These are phyloP conservation scores for Yueomyces sp. DNA, from an alignment of 1,139 yeast genomes.

Conservation along the genomic window DNA sequence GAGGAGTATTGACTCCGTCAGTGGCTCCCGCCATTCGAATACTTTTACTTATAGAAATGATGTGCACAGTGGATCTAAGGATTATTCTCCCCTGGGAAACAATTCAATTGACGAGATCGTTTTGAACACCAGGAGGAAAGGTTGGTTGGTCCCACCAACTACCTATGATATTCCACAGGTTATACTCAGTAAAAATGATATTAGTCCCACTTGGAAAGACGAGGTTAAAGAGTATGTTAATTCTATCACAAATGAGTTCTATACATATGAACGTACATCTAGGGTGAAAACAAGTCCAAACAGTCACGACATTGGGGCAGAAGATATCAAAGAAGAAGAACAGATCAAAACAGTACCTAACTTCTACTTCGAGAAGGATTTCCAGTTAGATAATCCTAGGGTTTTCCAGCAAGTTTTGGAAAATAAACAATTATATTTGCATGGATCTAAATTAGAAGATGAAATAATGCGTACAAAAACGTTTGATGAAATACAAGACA, in stretches of 20 bases:
- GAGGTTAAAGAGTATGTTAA: conserved; percentile 38
- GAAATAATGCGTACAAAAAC: conserved; percentile 11
- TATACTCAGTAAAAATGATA: conserved; percentile 44
- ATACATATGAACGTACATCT: conserved; percentile 28
- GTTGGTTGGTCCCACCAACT: conserved; percentile 53
- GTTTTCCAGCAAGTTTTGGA: conserved; percentile 58
- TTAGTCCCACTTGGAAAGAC: conserved; percentile 37
- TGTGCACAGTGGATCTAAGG: conserved; percentile 19
- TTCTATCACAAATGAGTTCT: conserved; percentile 41
- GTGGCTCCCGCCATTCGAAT: conserved; percentile 8
- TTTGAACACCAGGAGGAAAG: conserved; percentile 24
- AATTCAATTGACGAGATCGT: conserved; percentile 69
- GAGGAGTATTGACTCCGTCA: conserved; percentile 26
- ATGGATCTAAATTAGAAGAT: conserved; percentile 14
- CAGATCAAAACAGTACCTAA: conserved; percentile 36
- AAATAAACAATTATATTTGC: conserved; percentile 20
- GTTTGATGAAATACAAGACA: conserved; percentile 57
- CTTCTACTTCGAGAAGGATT: conserved; percentile 54
- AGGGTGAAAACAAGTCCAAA: conserved; percentile 10
- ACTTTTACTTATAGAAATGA: conserved; percentile 12
- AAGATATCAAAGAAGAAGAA: conserved; percentile 21
- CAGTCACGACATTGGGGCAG: conserved; percentile 28
- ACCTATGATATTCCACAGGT: conserved; percentile 77
- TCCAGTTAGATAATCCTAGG: conserved; percentile 81
- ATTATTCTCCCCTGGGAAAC: conserved; percentile 56